These are phyloP conservation scores for Phytophthora aleatoria DNA, from an alignment of 352 stramenopile genomes.

Conservation along the genomic window DNA sequence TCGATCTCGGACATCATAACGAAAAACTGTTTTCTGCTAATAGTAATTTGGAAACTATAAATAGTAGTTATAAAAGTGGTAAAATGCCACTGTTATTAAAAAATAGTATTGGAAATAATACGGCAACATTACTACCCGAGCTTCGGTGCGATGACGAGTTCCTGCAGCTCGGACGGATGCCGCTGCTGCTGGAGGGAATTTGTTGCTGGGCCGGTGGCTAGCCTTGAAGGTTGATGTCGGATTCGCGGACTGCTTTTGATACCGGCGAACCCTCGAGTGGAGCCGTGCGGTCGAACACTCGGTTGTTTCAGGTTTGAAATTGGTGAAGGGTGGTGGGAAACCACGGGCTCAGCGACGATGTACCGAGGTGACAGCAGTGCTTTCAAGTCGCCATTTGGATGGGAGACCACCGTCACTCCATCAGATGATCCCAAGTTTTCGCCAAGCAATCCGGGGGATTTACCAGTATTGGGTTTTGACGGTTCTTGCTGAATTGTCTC, in stretches of 20 bases:
- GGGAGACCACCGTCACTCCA: background rate
- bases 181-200: constrained; percentile 17
- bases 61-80: background rate
- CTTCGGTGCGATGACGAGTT: constrained; percentile 17
- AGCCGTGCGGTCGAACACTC: constrained; percentile 20
- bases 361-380: constrained; percentile 30
- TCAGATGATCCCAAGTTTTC: background rate
- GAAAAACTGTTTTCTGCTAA: background rate
- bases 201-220: constrained; percentile 9
- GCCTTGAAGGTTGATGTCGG: constrained; percentile 17
- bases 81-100: too few relatives aligned
- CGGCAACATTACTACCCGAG: constrained; percentile 12
- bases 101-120: background rate
- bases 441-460: background rate
- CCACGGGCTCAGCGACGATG: constrained; percentile 19
- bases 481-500: constrained; percentile 13
- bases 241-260: constrained; percentile 15
- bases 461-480: constrained; percentile 6
- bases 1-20: constrained; percentile 21
- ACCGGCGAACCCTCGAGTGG: constrained; percentile 14
- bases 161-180: constrained; percentile 19
- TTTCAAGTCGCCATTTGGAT: constrained; percentile 25
- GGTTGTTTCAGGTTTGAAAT: constrained; percentile 26
- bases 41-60: background rate
- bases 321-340: constrained; percentile 6